A percentile compares a stretch with the other conserved stretches of the same genome.
These are phyloP conservation scores for Houttuynia cordata DNA, from an alignment of 164 flowering plant species.

Conservation along the genomic window DNA sequence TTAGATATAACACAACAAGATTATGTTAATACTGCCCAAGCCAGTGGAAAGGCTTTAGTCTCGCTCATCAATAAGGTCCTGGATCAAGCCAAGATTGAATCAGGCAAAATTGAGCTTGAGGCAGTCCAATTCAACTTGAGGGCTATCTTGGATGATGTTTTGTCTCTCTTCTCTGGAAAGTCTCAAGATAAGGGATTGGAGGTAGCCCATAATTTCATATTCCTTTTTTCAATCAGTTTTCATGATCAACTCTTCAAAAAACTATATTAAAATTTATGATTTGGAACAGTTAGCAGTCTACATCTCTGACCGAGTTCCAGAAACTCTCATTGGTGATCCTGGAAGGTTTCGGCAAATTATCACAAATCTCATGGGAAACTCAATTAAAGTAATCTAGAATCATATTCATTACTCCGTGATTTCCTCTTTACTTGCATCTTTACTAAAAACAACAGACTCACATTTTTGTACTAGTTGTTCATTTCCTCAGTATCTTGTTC, in stretches of 20 bases:
- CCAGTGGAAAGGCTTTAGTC: slow-evolving; percentile 83
- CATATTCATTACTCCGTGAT: background rate
- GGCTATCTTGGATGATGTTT: slow-evolving; percentile 79
- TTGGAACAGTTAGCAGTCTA: slow-evolving; percentile 67
- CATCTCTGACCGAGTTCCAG: slow-evolving; percentile 78
- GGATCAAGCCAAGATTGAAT: slow-evolving; percentile 95
- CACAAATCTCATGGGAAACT: slow-evolving; percentile 92
- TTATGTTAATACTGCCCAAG: slow-evolving; percentile 84
- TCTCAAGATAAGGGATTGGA: slow-evolving; percentile 86
- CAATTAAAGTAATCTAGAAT: slow-evolving; percentile 63
- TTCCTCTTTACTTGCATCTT: background rate
- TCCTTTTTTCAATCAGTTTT: background rate
- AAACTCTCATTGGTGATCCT: slow-evolving; percentile 75
- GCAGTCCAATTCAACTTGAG: slow-evolving; percentile 64
- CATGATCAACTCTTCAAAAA: background rate
- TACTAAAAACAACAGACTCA: background rate
- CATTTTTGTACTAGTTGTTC: background rate
- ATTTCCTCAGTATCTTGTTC: background rate
- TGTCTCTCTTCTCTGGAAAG: slow-evolving; percentile 85
- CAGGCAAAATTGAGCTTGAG: slow-evolving; percentile 95
- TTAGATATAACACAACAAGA: slow-evolving; percentile 87
- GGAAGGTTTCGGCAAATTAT: slow-evolving; percentile 91
- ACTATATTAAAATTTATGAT: slow-evolving; percentile 2
- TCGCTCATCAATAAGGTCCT: slow-evolving; percentile 85
- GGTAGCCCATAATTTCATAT: slow-evolving; percentile 26